Conservation (phyloP, 1,284 basidiomycete genomes). For the Mycena sp. region DNA sequence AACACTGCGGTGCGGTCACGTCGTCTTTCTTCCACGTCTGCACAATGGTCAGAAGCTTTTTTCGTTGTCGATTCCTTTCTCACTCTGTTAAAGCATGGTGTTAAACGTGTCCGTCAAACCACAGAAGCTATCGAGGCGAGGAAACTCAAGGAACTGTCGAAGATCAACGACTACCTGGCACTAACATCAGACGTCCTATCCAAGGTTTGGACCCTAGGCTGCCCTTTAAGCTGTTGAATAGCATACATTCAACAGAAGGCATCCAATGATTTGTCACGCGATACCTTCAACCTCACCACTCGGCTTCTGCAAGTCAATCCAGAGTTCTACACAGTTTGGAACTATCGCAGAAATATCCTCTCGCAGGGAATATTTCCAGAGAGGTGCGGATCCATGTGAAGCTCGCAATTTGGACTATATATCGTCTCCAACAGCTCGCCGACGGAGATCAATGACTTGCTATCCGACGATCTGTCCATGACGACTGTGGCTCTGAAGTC, state of each 20-base stretch:
- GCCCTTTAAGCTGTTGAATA: constrained; percentile 8
- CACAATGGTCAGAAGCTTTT: not conserved
- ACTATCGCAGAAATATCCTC: constrained; percentile 86
- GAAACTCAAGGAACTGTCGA: constrained; percentile 74
- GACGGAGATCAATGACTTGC: constrained; percentile 67
- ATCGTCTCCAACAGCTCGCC: constrained; percentile 56
- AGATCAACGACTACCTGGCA: constrained; percentile 80
- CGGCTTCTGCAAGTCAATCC: constrained; percentile 84
- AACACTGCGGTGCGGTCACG: not conserved
- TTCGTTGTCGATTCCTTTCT: not conserved
- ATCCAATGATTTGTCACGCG: constrained; percentile 67
- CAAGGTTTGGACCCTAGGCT: constrained; percentile 57
- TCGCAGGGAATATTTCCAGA: constrained; percentile 75
- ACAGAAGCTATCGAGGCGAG: constrained; percentile 72
- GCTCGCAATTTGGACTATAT: constrained; percentile 2
- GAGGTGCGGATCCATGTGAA: constrained; percentile 53
- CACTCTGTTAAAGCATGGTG: constrained; percentile 65
- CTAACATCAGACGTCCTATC: constrained; percentile 72
- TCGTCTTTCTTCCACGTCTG: too few species aligned
- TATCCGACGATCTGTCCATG: constrained; percentile 81
- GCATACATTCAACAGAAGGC: constrained; percentile 63
- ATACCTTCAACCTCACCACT: constrained; percentile 80
- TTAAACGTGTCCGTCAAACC: constrained; percentile 75
- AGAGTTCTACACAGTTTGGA: constrained; percentile 95
- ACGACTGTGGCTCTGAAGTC: constrained; percentile 83